Evolutionary conservation across 1,284 basidiomycete species (phyloP), one percentile per base, ranked within the genome.

Genomic region (Retiboletus flavoniger): DNA sequence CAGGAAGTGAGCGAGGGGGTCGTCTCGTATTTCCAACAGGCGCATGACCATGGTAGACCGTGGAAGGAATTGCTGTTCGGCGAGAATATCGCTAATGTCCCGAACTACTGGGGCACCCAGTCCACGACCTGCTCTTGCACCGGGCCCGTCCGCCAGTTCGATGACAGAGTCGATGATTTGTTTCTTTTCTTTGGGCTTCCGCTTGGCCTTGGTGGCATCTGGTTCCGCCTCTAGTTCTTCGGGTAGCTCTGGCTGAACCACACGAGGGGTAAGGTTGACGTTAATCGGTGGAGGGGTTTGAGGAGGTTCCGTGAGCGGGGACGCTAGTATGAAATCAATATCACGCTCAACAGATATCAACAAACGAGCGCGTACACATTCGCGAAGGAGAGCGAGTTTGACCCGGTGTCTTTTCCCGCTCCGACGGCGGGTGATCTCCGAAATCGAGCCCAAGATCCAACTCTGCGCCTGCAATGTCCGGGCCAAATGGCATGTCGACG

Each of bases 1-100:
- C 47, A 95, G 73, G 74, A 96, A 95, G 68, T 95, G 87, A 3
- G 86, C 76, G 3, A 91, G 74, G 14, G 94, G 94, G 64, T 97
- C 92, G 24, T 88, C 84, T 35, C 90, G 84, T 62, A 96, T 93
- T 65, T 91, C 86, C 48, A 91, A 78, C 9, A 96, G 78, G 21
- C 88, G 86, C 79, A 93, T 86, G 50, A 93, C 83, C 49, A 89
- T 79, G 2, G 89, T 77, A 11, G 93, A 93, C 29, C 87, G 83
- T 7, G 93, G 92, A 45, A 97, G 84, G 69, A 87, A 95, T 48
- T 85, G 84, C 57, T 93, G 88, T 57, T 87, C 82, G 3, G 85
- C 84, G 41, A 92, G 74, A 58, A 95, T 95, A 50, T 80, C 80
- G 49, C 84, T 85, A 59, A 89, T 81, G 69, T 92, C 87, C 63